Evolutionary conservation across 768 basidiomycete species (phyloP).

Genomic region (Mycena metata): DNA sequence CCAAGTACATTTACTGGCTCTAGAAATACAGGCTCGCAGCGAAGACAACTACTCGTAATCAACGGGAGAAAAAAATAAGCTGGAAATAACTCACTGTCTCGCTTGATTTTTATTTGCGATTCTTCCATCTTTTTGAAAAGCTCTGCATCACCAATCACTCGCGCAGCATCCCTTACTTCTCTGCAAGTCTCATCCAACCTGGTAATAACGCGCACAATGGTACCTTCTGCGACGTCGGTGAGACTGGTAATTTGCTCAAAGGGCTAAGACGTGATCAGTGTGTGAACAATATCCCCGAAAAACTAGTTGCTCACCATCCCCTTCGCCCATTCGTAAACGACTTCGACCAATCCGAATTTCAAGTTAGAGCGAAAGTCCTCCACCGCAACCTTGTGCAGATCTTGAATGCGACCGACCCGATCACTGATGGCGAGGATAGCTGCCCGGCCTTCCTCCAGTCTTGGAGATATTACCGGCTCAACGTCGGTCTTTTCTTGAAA

Average conservation of each 20-base stretch:
- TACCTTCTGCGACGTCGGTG: conserved; percentile 97
- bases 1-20: background rate
- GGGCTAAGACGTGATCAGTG: conserved; percentile 65
- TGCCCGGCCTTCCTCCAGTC: conserved; percentile 84
- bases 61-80: background rate
- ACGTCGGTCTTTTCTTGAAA: conserved; percentile 98
- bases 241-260: conserved; percentile 94
- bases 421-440: conserved; percentile 85
- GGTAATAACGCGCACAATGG: conserved; percentile 96
- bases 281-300: background rate
- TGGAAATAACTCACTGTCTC: conserved; percentile 83
- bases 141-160: conserved; percentile 96
- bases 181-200: conserved; percentile 96
- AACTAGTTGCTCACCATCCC: conserved; percentile 83
- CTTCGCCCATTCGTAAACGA: conserved; percentile 99
- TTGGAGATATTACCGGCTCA: conserved; percentile 85
- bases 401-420: conserved; percentile 84
- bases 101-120: conserved; percentile 91
- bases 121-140: conserved; percentile 99
- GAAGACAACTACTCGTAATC: conserved; percentile 29
- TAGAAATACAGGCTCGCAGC: conserved; percentile 39
- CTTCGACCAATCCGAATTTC: conserved; percentile 94
- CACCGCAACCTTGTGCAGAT: conserved; percentile 79
- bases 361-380: conserved; percentile 84
- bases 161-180: conserved; percentile 96